phyloP scores from a whole-genome alignment of 2,329 filamentous ascomycete species.

The Seiridium unicorne region DNA sequence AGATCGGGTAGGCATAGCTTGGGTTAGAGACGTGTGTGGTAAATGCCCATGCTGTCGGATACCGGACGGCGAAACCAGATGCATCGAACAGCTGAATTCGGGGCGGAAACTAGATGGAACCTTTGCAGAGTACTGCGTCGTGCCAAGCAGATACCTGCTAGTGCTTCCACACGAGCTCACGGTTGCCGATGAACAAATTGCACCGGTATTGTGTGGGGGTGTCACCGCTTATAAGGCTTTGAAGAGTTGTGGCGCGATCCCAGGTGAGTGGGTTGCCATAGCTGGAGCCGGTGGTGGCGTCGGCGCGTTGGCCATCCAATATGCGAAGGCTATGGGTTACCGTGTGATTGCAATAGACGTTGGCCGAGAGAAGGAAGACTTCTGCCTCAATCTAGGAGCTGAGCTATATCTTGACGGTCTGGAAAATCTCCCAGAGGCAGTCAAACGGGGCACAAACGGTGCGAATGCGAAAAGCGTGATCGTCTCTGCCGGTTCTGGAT shows the following conservation, averaged over 20 bases:
- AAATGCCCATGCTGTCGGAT: conserved; percentile 31
- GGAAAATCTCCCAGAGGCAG: conserved; percentile 19
- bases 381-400: conserved; percentile 29
- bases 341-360: conserved; percentile 37
- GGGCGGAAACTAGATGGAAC: conserved; percentile 34
- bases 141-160: conserved; percentile 31
- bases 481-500: conserved; percentile 25
- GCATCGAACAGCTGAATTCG: conserved; percentile 29
- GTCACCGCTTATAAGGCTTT: conserved; percentile 42
- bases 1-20: conserved; percentile 36
- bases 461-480: conserved; percentile 25
- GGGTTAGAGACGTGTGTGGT: conserved; percentile 34
- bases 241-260: conserved; percentile 27
- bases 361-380: conserved; percentile 25
- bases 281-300: conserved; percentile 38
- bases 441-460: conserved; percentile 21
- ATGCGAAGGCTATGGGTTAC: conserved; percentile 40
- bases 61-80: conserved; percentile 34
- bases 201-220: conserved; percentile 40
- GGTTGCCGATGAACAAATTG: conserved; percentile 33
- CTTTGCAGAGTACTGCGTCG: conserved; percentile 36
- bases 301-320: conserved; percentile 35
- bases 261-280: conserved; percentile 35
- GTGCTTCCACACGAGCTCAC: conserved; percentile 24
- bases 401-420: conserved; percentile 36